Evolutionary conservation across 2,329 filamentous ascomycete genomes (phyloP).

Genomic region (Mariannaea elegans): DNA sequence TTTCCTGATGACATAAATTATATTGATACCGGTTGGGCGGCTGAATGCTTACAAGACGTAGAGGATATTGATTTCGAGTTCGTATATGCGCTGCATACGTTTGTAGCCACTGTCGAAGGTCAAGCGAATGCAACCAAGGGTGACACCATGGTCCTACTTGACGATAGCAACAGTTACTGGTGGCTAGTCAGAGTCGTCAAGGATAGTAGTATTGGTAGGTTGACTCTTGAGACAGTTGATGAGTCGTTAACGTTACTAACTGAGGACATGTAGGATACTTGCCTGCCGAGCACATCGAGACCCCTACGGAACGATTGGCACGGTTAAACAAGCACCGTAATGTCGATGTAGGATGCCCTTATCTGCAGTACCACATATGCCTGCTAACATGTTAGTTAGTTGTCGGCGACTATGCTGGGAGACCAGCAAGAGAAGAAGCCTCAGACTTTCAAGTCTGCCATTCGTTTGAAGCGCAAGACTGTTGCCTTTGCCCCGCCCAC

Average conservation of each 20-base stretch:
- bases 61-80: slow-evolving; percentile 99
- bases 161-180: slow-evolving; percentile 99
- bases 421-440: slow-evolving; percentile 79
- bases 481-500: slow-evolving; percentile 87
- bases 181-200: slow-evolving; percentile 98
- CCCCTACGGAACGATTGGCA: slow-evolving; percentile 91
- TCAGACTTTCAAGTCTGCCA: slow-evolving; percentile 79
- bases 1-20: slow-evolving; percentile 66
- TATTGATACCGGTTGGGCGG: slow-evolving; percentile 77
- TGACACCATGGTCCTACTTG: slow-evolving; percentile 97
- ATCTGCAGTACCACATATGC: neutral
- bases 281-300: slow-evolving; percentile 97
- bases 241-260: slow-evolving; percentile 39
- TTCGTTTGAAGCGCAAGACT: slow-evolving; percentile 84
- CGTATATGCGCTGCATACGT: slow-evolving; percentile 97
- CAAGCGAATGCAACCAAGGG: slow-evolving; percentile 98
- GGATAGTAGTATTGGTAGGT: slow-evolving; percentile 87
- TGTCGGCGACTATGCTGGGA: slow-evolving; percentile 70
- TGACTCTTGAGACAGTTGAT: neutral
- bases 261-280: slow-evolving; percentile 75
- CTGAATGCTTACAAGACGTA: slow-evolving; percentile 88
- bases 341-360: slow-evolving; percentile 77
- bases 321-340: slow-evolving; percentile 98
- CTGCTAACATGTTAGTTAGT: slow-evolving; percentile 46
- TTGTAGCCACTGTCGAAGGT: slow-evolving; percentile 96